phyloP scores from a whole-genome alignment of 2,329 filamentous ascomycete genomes.

The Chrysoporthe cubensis region DNA sequence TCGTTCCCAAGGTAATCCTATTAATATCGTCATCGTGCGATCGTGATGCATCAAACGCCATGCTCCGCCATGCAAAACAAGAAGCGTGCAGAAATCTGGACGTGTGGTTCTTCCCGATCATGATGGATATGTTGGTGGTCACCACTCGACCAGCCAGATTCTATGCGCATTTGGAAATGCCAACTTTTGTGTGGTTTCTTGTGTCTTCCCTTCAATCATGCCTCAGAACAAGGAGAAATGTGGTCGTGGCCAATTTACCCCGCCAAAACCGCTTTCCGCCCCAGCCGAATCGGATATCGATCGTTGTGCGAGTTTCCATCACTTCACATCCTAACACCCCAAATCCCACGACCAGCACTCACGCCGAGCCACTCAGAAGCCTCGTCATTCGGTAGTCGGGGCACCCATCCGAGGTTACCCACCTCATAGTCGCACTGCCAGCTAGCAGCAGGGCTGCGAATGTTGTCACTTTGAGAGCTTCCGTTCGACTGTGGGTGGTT shows the following conservation, averaged over 20 bases:
- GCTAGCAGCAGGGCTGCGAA: slow-evolving; percentile 70
- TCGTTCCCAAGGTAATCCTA: neutral
- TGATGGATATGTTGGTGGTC: slow-evolving; percentile 10
- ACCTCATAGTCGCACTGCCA: slow-evolving; percentile 91
- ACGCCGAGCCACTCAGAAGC: slow-evolving; percentile 84
- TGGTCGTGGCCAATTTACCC: neutral
- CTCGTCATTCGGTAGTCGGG: slow-evolving; percentile 68
- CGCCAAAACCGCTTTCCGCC: neutral
- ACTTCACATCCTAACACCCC: slow-evolving; percentile 63
- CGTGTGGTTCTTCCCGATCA: neutral
- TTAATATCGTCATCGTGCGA: slow-evolving; percentile 19
- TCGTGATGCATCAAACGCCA: slow-evolving; percentile 27
- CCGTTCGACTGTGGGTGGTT: slow-evolving; percentile 59
- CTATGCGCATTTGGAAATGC: slow-evolving; percentile 14
- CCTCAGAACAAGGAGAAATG: neutral
- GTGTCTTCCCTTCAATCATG: slow-evolving; percentile 5
- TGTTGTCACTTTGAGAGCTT: slow-evolving; percentile 56
- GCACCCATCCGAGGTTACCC: slow-evolving; percentile 83
- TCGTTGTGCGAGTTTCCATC: neutral
- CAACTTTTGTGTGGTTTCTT: slow-evolving; percentile 18
- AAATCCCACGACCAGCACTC: slow-evolving; percentile 78
- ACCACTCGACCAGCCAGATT: slow-evolving; percentile 23
- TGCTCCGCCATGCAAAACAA: slow-evolving; percentile 25
- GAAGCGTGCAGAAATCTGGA: neutral
- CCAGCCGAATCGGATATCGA: neutral